These are phyloP conservation scores for Pneumocystis sp. DNA, from an alignment of 1,139 yeast genomes.

Conservation along the genomic window DNA sequence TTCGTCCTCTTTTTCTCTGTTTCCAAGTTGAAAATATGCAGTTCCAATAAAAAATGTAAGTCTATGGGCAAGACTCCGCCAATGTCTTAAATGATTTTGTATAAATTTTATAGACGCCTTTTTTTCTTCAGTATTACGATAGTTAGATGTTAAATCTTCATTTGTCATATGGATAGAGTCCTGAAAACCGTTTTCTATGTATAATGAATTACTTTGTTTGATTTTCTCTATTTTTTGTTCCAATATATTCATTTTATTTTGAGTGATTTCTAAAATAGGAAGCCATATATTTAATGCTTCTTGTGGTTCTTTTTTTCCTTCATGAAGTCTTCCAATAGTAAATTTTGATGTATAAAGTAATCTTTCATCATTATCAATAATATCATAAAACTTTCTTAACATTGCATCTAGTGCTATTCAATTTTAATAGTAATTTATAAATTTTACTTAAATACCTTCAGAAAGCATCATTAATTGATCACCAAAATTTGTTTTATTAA, in stretches of 20 bases:
- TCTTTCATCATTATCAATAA: conserved; percentile 37
- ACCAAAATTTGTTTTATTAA: conserved; percentile 18
- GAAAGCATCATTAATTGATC: not conserved
- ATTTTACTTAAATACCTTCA: not conserved
- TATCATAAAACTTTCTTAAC: conserved; percentile 39
- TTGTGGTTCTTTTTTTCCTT: conserved; percentile 36
- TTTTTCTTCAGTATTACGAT: not conserved
- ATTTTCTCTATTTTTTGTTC: conserved; percentile 17
- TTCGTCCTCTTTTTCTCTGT: conserved; percentile 28
- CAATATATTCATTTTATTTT: conserved; percentile 21
- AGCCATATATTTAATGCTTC: conserved; percentile 35
- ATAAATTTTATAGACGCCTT: conserved; percentile 17
- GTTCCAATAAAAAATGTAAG: conserved; percentile 69
- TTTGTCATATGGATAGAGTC: conserved; percentile 16
- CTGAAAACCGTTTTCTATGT: conserved; percentile 19
- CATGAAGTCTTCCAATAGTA: conserved; percentile 51
- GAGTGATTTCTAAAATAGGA: conserved; percentile 26
- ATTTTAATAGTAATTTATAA: conserved; percentile 32
- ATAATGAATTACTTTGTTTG: conserved; percentile 12
- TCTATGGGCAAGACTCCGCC: conserved; percentile 56
- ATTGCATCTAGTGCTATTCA: conserved; percentile 52
- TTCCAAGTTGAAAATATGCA: conserved; percentile 47
- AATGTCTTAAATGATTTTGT: conserved; percentile 20
- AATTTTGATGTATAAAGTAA: conserved; percentile 31
- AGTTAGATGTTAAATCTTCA: not conserved